Evolutionary conservation across 345 rosid species (phyloP).

Genomic region (Hibiscus tridactylites): DNA sequence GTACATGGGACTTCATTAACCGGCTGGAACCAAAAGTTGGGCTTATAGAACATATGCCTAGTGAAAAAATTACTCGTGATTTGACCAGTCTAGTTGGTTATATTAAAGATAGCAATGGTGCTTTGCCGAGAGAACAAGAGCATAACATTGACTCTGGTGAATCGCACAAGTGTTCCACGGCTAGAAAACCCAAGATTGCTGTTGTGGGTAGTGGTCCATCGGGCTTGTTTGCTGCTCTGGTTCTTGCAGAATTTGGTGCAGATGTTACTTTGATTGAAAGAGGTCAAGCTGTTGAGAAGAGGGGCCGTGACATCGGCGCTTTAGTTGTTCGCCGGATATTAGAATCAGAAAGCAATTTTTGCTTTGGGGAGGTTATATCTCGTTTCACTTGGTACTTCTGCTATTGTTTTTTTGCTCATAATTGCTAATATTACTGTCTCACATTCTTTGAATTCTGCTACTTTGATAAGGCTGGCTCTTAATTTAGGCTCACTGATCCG

Average conservation of each 20-base stretch:
- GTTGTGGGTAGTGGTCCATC: conserved; percentile 95
- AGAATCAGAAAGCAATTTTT: conserved; percentile 88
- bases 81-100: conserved; percentile 47
- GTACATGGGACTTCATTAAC: conserved; percentile 70
- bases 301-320: conserved; percentile 95
- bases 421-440: neutral
- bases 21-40: conserved; percentile 68
- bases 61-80: conserved; percentile 44
- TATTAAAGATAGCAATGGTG: conserved; percentile 22
- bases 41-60: conserved; percentile 45
- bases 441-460: neutral
- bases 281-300: conserved; percentile 88
- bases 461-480: neutral
- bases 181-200: conserved; percentile 51
- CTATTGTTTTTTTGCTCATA: conserved; percentile 17
- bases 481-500: neutral
- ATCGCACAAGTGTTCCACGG: conserved; percentile 16
- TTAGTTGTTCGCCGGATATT: conserved; percentile 64
- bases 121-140: conserved; percentile 14
- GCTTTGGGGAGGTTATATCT: conserved; percentile 91
- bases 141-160: conserved; percentile 11
- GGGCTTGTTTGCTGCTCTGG: conserved; percentile 88
- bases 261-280: conserved; percentile 89
- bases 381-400: conserved; percentile 21
- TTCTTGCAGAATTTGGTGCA: conserved; percentile 91